Percentiles rank a stretch among this genome's conserved stretches.
phyloP scores from a whole-genome alignment of 257 asterid genomes.

The Knoxia roxburghii region DNA sequence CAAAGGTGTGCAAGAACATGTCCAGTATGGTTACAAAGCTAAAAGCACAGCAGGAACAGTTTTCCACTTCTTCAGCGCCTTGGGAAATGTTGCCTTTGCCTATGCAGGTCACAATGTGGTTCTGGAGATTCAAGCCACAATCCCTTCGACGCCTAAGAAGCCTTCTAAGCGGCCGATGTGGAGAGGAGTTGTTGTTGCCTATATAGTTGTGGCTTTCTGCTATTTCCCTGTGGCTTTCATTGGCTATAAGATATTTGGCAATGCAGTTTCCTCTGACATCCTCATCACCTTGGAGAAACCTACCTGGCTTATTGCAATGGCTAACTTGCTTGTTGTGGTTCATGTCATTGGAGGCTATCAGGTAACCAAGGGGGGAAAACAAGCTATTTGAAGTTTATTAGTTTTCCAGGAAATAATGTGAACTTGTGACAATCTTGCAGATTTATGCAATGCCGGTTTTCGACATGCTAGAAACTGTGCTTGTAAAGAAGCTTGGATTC shows the following conservation, averaged over 20 bases:
- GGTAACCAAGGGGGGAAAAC: constrained; percentile 19
- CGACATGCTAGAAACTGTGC: constrained; percentile 82
- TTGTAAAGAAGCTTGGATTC: constrained; percentile 58
- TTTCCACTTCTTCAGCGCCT: constrained; percentile 64
- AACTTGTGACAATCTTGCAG: too few relatives aligned
- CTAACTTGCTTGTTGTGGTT: constrained; percentile 78
- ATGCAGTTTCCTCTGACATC: constrained; percentile 47
- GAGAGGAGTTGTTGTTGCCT: constrained; percentile 88
- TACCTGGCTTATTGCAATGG: constrained; percentile 83
- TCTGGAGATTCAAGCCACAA: constrained; percentile 84
- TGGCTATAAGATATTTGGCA: constrained; percentile 72
- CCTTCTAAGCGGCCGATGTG: constrained; percentile 93
- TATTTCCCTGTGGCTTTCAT: constrained; percentile 87
- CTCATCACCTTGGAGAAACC: constrained; percentile 54
- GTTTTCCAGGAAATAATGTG: too few relatives aligned
- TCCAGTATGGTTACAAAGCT: constrained; percentile 63
- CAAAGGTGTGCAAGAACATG: constrained; percentile 55
- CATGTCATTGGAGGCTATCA: constrained; percentile 98
- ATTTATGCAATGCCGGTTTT: constrained; percentile 91
- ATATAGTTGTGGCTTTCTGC: constrained; percentile 78
- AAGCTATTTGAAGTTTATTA: too few relatives aligned
- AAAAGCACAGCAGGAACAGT: constrained; percentile 49
- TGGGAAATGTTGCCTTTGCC: constrained; percentile 91
- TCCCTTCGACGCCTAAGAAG: constrained; percentile 84
- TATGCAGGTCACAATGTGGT: constrained; percentile 96